A percentile compares a stretch with the other conserved stretches of the same genome.
Evolutionary conservation across 1,284 basidiomycete genomes (phyloP).

Genomic region (Tremellales sp.): DNA sequence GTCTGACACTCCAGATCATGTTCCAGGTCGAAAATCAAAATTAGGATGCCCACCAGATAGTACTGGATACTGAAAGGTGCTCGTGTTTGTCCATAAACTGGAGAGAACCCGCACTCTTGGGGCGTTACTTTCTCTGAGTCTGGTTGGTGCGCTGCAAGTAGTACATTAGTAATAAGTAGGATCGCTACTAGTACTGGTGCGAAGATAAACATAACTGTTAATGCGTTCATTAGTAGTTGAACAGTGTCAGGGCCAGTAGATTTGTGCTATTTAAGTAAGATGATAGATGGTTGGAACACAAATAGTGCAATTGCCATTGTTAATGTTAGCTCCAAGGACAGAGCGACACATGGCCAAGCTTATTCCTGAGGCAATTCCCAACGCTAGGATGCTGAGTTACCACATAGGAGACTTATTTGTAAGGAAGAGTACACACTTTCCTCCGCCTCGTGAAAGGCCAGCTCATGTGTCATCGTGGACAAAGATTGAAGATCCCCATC

Average conservation of each 20-base stretch:
- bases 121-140: constrained; percentile 13
- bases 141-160: constrained; percentile 1
- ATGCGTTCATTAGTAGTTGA: background rate
- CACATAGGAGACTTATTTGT: too few relatives aligned
- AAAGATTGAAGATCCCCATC: too few relatives aligned
- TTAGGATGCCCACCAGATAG: constrained; percentile 26
- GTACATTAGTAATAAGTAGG: background rate
- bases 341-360: constrained; percentile 31
- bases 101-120: constrained; percentile 32
- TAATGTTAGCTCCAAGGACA: constrained; percentile 37
- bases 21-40: constrained; percentile 29
- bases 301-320: constrained; percentile 38
- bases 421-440: too few relatives aligned
- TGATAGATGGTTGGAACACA: constrained; percentile 8
- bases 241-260: constrained; percentile 1
- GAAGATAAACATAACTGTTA: background rate
- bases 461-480: too few relatives aligned
- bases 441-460: too few relatives aligned
- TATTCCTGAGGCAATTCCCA: constrained; percentile 11
- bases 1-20: constrained; percentile 19
- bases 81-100: constrained; percentile 35
- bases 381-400: too few relatives aligned
- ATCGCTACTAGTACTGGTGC: background rate
- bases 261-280: constrained; percentile 13
- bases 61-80: constrained; percentile 22